Base-by-base conservation (phyloP, 805 yeast species). In the Yarrowia yakushimensis region DNA sequence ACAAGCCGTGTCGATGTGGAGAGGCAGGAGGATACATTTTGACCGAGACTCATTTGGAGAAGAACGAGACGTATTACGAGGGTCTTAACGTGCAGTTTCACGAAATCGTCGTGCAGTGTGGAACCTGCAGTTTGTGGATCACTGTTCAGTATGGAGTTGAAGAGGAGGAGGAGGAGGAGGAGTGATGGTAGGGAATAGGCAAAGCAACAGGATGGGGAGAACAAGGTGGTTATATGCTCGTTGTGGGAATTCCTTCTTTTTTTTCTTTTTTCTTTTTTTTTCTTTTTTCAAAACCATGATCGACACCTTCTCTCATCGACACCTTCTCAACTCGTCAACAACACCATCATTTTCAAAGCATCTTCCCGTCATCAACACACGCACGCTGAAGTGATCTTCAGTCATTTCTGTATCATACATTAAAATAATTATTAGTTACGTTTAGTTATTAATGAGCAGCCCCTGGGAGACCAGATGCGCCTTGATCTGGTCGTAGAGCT, bases 71-170 rank as follows among this genome's bases (percentile, higher is more conserved):
- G 36, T 55, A 20, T 22, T 55, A 55, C 22, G 48, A 55, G 30
- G 61, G 48, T 3, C 39, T 55, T 12, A 48, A 39, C 7, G 48
- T 41, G 5, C 39, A 41, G 30, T 41, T 55, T 20, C 61, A 55
- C 23, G 87, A 86, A 66, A 79, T 92, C 1, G 78, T 89, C 22
- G 83, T 89, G 0, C 97, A 92, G 69, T 93, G 98, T 71, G 71
- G 76, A 12, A 85, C 88, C 31, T 93, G 98, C 72, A 88, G 96
- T 71, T 71, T 91, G 30, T 93, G 97, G 97, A 73, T 93, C 25
- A 83, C 84, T 57, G 91, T 93, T 1, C 80, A 78, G 66, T 89
- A 86, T 69, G 66, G 69, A 1, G 72, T 68, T 6, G 72, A 69
- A 45, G 66, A 65, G 36, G 60, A 54, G 34, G 8, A 23, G n/a